Evolutionary conservation across 1,284 basidiomycete species (phyloP).

Genomic region (Irpex lacteus): DNA sequence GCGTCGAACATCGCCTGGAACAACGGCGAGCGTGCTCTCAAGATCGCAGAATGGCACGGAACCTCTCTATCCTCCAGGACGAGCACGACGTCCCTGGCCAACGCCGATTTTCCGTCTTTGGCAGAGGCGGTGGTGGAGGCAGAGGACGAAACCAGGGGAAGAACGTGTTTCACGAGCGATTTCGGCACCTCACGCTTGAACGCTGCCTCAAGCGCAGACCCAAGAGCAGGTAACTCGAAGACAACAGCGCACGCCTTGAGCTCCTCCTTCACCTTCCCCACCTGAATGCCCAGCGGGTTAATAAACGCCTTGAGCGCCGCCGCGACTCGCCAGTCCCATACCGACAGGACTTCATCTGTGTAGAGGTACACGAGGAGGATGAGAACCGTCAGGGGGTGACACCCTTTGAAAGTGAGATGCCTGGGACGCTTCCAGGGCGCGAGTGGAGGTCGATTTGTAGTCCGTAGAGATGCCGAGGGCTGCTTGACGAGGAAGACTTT

Average conservation of each 20-base stretch:
- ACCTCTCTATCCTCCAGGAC: constrained; percentile 71
- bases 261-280: constrained; percentile 59
- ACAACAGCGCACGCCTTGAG: constrained; percentile 51
- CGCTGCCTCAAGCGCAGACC: constrained; percentile 50
- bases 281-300: constrained; percentile 36
- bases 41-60: constrained; percentile 68
- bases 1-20: constrained; percentile 88
- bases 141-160: constrained; percentile 15
- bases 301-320: constrained; percentile 14
- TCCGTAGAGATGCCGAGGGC: neutral
- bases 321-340: constrained; percentile 84
- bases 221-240: constrained; percentile 54
- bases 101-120: too few species aligned
- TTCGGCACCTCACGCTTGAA: constrained; percentile 46
- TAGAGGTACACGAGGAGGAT: constrained; percentile 88
- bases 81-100: constrained; percentile 73
- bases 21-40: constrained; percentile 83
- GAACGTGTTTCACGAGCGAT: constrained; percentile 48
- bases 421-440: constrained; percentile 13
- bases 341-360: constrained; percentile 72
- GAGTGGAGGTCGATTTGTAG: neutral
- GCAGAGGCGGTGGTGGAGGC: too few species aligned
- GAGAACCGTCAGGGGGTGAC: constrained; percentile 66
- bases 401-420: constrained; percentile 44
- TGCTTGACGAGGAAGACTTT: constrained; percentile 24